phyloP scores from a whole-genome alignment of 768 basidiomycete species.

The Trametes gibbosa region DNA sequence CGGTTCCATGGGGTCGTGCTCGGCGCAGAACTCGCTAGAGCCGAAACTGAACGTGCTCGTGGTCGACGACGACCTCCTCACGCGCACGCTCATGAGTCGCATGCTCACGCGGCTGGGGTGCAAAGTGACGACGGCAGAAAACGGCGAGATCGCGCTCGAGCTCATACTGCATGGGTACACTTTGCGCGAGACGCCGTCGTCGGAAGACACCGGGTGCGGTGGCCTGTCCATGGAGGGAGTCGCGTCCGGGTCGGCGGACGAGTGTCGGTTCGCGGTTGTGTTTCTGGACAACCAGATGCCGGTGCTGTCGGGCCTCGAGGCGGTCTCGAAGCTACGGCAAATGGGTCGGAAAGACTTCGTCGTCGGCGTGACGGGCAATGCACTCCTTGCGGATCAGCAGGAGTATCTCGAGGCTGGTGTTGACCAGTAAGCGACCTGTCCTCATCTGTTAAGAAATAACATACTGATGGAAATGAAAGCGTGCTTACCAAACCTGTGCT shows the following conservation, averaged over 20 bases:
- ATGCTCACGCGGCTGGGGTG: constrained; percentile 79
- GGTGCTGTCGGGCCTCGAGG: constrained; percentile 69
- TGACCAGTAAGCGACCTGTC: constrained; percentile 52
- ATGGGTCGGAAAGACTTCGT: constrained; percentile 72
- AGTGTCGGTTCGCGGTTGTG: constrained; percentile 40
- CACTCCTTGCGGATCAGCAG: constrained; percentile 55
- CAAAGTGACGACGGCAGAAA: constrained; percentile 76
- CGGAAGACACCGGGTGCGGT: constrained; percentile 36
- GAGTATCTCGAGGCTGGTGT: constrained; percentile 76
- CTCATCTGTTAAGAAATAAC: not conserved
- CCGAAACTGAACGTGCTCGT: constrained; percentile 65
- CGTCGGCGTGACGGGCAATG: constrained; percentile 64
- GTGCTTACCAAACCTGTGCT: constrained; percentile 79
- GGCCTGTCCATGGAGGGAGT: constrained; percentile 21
- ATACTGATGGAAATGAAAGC: constrained; percentile 33
- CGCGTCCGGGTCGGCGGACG: constrained; percentile 9
- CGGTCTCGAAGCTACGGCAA: constrained; percentile 60
- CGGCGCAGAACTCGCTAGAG: constrained; percentile 34
- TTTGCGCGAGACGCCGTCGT: constrained; percentile 24
- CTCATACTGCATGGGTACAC: constrained; percentile 51
- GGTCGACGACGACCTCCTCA: constrained; percentile 81
- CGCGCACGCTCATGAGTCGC: constrained; percentile 77
- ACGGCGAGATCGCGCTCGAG: constrained; percentile 75
- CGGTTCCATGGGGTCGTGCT: constrained; percentile 4
- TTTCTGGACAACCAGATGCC: constrained; percentile 83